phyloP scores from a whole-genome alignment of 305 asterid genomes.

The Fraxinus floribunda region DNA sequence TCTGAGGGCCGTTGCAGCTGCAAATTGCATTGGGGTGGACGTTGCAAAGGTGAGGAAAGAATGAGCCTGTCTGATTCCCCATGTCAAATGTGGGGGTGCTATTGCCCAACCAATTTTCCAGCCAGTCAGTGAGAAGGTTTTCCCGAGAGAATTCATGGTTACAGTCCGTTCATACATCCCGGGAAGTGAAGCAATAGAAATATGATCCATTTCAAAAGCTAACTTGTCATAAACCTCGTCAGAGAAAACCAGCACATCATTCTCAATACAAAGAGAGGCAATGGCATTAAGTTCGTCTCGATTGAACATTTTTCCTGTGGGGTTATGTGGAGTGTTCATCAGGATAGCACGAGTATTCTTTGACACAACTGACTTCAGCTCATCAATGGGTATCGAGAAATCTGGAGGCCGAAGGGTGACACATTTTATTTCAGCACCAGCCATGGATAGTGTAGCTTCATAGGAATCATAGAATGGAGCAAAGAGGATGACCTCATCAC shows the following conservation, averaged over 20 bases:
- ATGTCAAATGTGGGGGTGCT: constrained; percentile 81
- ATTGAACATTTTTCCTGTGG: constrained; percentile 92
- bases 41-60: constrained; percentile 86
- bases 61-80: constrained; percentile 95
- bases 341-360: constrained; percentile 82
- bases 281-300: constrained; percentile 60
- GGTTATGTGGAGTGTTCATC: constrained; percentile 89
- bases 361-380: constrained; percentile 58
- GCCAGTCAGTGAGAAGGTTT: constrained; percentile 90
- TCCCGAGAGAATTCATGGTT: constrained; percentile 85
- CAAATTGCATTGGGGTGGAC: constrained; percentile 90
- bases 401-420: constrained; percentile 74
- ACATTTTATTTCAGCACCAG: constrained; percentile 72
- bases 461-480: constrained; percentile 97
- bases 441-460: constrained; percentile 92
- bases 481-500: constrained; percentile 83
- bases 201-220: constrained; percentile 83
- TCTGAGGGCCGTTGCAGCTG: constrained; percentile 68
- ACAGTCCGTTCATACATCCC: constrained; percentile 86
- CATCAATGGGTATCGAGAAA: constrained; percentile 79
- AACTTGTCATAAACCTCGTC: constrained; percentile 93
- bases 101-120: constrained; percentile 99
- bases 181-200: constrained; percentile 88
- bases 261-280: constrained; percentile 69
- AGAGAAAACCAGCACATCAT: constrained; percentile 68